These are phyloP conservation scores for Umbilicus rupestris DNA, from an alignment of 164 flowering plant species.

Conservation along the genomic window DNA sequence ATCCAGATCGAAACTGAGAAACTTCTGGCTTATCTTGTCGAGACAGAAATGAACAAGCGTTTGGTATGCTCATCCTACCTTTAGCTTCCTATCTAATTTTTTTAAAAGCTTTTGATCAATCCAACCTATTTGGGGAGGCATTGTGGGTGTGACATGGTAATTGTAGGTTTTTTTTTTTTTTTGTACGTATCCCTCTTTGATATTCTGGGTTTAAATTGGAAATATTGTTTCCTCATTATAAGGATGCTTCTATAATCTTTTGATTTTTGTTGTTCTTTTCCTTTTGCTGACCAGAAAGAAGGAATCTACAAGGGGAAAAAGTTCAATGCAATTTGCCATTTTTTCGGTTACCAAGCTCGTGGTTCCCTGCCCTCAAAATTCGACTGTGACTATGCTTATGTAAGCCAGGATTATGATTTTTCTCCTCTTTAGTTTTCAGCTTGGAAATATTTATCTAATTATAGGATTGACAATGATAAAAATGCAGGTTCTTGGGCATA, in stretches of 20 bases:
- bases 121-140: not conserved
- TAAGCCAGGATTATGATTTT: conserved; percentile 22
- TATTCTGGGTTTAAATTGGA: not conserved
- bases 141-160: not conserved
- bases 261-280: not conserved
- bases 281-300: conserved; percentile 60
- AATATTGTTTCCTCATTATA: not conserved
- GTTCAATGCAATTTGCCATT: conserved; percentile 97
- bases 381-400: conserved; percentile 97
- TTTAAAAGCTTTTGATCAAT: not conserved
- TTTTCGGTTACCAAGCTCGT: conserved; percentile 98
- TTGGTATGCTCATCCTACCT: conserved; percentile 32
- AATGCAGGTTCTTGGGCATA: conserved; percentile 89
- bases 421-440: conserved; percentile 1
- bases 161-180: not conserved
- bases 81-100: not conserved
- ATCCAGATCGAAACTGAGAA: conserved; percentile 95
- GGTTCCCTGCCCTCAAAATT: conserved; percentile 95
- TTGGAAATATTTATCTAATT: not conserved
- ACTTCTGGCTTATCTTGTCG: conserved; percentile 93
- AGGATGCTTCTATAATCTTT: not conserved
- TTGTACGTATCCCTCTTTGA: not conserved
- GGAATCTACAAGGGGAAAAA: conserved; percentile 97
- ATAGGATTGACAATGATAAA: not conserved
- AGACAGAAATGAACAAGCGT: conserved; percentile 79